Evolutionary conservation across 345 rosid genomes (phyloP).

Genomic region (Brassica nigra): DNA sequence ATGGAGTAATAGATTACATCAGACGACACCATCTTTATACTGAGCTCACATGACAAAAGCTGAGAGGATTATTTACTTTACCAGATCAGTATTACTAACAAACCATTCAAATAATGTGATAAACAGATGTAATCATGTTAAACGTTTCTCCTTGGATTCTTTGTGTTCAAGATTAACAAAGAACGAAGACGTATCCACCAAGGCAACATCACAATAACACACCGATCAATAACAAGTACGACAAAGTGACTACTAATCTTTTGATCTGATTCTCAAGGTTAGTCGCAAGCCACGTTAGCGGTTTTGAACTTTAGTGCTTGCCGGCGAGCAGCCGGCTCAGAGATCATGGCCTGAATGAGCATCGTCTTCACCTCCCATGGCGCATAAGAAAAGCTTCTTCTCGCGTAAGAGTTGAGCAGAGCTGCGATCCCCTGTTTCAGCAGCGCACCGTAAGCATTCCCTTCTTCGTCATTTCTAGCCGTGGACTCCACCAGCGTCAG

Average conservation of each 20-base stretch:
- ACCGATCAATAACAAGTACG: neutral
- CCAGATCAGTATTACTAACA: neutral
- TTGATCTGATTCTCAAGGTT: neutral
- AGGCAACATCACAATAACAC: neutral
- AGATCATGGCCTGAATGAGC: slow-evolving; percentile 66
- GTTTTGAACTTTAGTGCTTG: slow-evolving; percentile 54
- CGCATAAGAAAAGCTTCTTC: slow-evolving; percentile 54
- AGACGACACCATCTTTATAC: slow-evolving; percentile 52
- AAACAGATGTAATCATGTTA: slow-evolving; percentile 10
- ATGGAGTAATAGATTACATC: slow-evolving; percentile 66
- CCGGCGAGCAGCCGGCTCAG: slow-evolving; percentile 61
- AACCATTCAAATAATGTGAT: neutral
- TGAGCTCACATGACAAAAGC: slow-evolving; percentile 16
- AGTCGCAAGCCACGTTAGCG: slow-evolving; percentile 76
- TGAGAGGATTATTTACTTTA: slow-evolving; percentile 3
- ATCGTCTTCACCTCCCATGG: slow-evolving; percentile 90
- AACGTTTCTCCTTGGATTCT: neutral
- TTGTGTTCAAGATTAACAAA: neutral
- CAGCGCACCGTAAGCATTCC: slow-evolving; percentile 55
- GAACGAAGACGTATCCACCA: neutral
- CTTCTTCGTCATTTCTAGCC: slow-evolving; percentile 54
- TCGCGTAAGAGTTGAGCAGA: slow-evolving; percentile 75
- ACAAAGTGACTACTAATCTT: slow-evolving; percentile 6
- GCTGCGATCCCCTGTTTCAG: slow-evolving; percentile 79
- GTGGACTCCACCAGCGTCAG: slow-evolving; percentile 70